A percentile compares a stretch with the other conserved stretches of the same genome.
phyloP scores from a whole-genome alignment of 2,329 filamentous ascomycete species.

The Penicillium thymicola region DNA sequence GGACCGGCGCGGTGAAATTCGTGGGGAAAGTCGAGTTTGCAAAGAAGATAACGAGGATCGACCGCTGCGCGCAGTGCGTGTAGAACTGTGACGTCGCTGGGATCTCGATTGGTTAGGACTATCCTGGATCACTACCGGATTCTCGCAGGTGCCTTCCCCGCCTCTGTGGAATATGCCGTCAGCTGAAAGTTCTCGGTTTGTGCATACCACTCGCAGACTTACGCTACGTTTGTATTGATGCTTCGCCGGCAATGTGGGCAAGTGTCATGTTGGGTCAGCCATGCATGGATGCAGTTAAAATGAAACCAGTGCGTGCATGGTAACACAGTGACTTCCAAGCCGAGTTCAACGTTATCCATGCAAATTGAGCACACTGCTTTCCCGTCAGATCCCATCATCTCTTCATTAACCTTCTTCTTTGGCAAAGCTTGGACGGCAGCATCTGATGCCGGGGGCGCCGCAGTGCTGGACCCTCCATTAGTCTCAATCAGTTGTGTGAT shows the following conservation, averaged over 20 bases:
- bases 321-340: constrained; percentile 70
- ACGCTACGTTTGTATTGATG: constrained; percentile 30
- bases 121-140: constrained; percentile 16
- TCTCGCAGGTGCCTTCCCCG: constrained; percentile 21
- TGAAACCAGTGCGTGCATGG: constrained; percentile 96
- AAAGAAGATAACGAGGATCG: constrained; percentile 21
- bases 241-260: constrained; percentile 62
- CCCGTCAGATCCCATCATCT: constrained; percentile 67
- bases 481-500: constrained; percentile 86
- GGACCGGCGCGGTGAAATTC: constrained; percentile 1
- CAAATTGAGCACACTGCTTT: constrained; percentile 87
- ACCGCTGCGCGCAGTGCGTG: constrained; percentile 9
- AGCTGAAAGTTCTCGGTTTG: constrained; percentile 8
- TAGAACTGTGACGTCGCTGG: constrained; percentile 9
- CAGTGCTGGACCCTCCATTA: constrained; percentile 63
- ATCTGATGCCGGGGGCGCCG: constrained; percentile 75
- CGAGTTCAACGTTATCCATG: constrained; percentile 76
- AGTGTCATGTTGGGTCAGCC: constrained; percentile 87
- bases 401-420: constrained; percentile 65
- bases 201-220: constrained; percentile 12
- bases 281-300: constrained; percentile 72
- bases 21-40: background rate
- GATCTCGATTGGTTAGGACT: constrained; percentile 13
- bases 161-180: constrained; percentile 11
- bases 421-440: constrained; percentile 71